Evolutionary conservation across 1,139 yeast genomes (phyloP), one percentile per base, ranked within the genome.

Genomic region (Hyphopichia wangnamkhiaoensis): DNA sequence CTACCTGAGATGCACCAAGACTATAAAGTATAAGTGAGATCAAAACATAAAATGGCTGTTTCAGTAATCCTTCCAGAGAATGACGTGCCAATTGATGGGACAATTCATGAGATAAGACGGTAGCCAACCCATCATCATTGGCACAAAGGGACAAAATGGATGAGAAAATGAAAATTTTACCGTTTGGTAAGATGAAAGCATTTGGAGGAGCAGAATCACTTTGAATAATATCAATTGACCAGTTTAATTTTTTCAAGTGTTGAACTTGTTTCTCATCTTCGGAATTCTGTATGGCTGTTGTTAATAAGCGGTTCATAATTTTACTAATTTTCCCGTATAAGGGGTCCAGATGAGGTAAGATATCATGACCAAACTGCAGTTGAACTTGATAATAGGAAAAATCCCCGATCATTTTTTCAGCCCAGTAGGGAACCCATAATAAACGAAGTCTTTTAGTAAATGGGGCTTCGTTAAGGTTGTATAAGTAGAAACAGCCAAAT

Each of bases 21-120:
- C 43, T 58, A 56, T 52, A 55, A 38, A 85, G 50, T 0, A 75
- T 36, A 0, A 82, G 47, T 5, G 82, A 79, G 8, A 83, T 47
- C 0, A 74, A 49, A 16, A 80, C 68, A 52, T 82, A 81, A 28
- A 76, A 53, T 1, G 93, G 93, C 25, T 81, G 79, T 41, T 76
- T 71, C 13, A 88, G 78, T 33, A 91, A 56, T 51, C 84, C 82
- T 54, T 94, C 99, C 41, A 87, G 84, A 2, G 94, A 79, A 58
- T 93, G 98, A 45, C 95, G 83, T 4, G 97, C 96, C 51, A 93
- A 71, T 57, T 90, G 95, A 63, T 93, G 98, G 0, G 96, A 90
- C 39, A 91, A 77, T 54, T 94, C 99, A 58, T 93, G 99, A 0
- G 96, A 74, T 32, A 93, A 67, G 1, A 94, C 96, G 0, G 98